Base-by-base conservation (phyloP, 2,329 filamentous ascomycete genomes). In the Penicillium sp. region DNA sequence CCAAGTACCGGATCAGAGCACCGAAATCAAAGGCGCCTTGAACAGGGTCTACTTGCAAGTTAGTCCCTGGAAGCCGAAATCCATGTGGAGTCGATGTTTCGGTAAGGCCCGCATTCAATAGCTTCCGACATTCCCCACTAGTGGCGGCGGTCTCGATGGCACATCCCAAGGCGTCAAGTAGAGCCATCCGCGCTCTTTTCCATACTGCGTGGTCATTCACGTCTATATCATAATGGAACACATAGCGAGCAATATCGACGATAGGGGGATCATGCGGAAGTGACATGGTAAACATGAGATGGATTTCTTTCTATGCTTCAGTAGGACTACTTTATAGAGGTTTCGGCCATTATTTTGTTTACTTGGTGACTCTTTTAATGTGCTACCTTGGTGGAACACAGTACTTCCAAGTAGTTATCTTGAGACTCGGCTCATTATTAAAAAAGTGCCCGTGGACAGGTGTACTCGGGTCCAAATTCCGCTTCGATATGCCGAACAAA, bases 21-120 rank as follows among this genome's bases (percentile, higher is more conserved):
- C 68, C 69, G 18, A 73, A 34, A 42, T 68, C 63, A 44, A 72
- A 73, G 11, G 70, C 65, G 0, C 68, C 70, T 38, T 71, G 67
- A 1, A 67, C 36, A 3, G 63, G 62, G 44, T 73, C 70, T 10
- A 72, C 40, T 7, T 58, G 47, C 29, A 62, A 60, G 3, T 31
- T n/a, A 4, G 70, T 73, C 1, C 70, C 70, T 0, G 70, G 70
- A 0, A 73, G 34, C 16, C 55, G 57, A 50, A 70, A 68, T 10
- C 68, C 69, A 54, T 60, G 53, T 2, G 61, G 59, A 0, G 61
- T 55, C 1, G 43, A 26, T 24, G 59, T 58, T 0, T 51, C 52
- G 6, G 42, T 40, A 4, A 55, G 38, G 1, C 48, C 9, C 0
- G 57, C 53, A 7, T 52, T 48, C n/a, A 63, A 39, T 3, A 64